Percentiles rank a stretch among this genome's conserved stretches.
Conservation (phyloP, 176 grass and related monocot genomes). For the Rhynchospora breviuscula region DNA sequence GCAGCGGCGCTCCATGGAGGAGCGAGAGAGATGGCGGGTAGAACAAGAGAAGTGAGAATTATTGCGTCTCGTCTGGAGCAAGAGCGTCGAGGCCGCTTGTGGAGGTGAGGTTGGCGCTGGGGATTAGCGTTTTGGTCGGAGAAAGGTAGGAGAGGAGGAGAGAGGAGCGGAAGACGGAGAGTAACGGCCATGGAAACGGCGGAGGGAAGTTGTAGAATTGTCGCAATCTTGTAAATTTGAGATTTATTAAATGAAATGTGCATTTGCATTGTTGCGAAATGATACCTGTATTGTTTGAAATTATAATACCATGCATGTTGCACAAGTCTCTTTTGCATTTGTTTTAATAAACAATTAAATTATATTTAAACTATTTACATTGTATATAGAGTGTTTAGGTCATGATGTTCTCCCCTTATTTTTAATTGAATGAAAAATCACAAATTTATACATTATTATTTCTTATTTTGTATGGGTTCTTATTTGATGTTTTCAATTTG, state of each 20-base stretch:
- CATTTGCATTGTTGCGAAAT: constrained; percentile 19
- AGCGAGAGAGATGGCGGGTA: constrained; percentile 26
- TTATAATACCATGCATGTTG: neutral
- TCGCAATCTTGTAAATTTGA: neutral
- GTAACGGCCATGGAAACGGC: constrained; percentile 50
- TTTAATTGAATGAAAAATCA: too few species aligned
- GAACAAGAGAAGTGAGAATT: constrained; percentile 30
- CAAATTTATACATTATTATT: too few species aligned
- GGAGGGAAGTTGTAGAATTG: neutral
- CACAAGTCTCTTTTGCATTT: too few species aligned
- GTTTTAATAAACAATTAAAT: too few species aligned
- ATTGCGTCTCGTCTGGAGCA: constrained; percentile 44
- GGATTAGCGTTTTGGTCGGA: constrained; percentile 13
- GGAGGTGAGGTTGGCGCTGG: neutral
- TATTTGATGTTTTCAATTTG: too few species aligned
- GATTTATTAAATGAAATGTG: neutral
- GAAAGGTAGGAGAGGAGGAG: constrained; percentile 15
- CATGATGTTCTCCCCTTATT: too few species aligned
- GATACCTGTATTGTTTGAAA: neutral
- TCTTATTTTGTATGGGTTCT: too few species aligned
- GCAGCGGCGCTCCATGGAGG: constrained; percentile 16
- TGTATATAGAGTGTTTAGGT: too few species aligned
- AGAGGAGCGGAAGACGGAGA: constrained; percentile 35
- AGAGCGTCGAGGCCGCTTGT: constrained; percentile 15
- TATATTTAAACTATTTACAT: too few species aligned